Evolutionary conservation across 208 protist genomes (phyloP).

Genomic region (Acanthamoeba rhysodes): DNA sequence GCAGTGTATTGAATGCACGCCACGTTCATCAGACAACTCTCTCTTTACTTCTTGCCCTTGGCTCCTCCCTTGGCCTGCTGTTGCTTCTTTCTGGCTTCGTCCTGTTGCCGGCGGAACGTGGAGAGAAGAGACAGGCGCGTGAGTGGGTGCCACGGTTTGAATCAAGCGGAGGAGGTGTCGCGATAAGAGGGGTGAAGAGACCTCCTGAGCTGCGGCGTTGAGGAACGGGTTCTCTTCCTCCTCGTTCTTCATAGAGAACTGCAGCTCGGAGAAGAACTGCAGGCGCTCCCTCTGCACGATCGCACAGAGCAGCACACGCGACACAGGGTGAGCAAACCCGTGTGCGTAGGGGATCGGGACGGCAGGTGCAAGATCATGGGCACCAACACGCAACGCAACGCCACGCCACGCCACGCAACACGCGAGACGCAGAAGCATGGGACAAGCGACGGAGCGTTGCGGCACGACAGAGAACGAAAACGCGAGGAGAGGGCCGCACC

Average conservation of each 20-base stretch:
- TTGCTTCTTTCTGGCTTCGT: background rate
- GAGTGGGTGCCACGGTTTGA: background rate
- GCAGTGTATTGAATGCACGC: too few relatives aligned
- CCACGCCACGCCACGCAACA: too few relatives aligned
- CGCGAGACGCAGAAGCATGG: too few relatives aligned
- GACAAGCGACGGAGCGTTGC: too few relatives aligned
- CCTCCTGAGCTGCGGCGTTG: constrained; percentile 10
- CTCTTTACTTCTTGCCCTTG: constrained; percentile 4
- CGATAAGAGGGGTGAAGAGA: background rate
- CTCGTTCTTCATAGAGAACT: constrained; percentile 75
- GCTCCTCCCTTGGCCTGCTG: background rate
- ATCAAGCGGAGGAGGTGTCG: too few relatives aligned
- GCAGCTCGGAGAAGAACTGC: constrained; percentile 70
- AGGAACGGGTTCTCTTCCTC: constrained; percentile 73
- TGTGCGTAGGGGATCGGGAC: background rate
- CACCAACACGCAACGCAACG: background rate
- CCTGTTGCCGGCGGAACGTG: background rate
- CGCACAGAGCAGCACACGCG: background rate
- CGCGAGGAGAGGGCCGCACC: background rate
- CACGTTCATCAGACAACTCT: too few relatives aligned
- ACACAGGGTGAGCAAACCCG: background rate
- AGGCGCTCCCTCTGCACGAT: constrained; percentile 18
- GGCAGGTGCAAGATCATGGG: background rate
- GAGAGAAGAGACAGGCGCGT: too few relatives aligned
- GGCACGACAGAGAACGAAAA: background rate